Percentiles rank a stretch among this genome's conserved stretches.
These are phyloP conservation scores for Nemania sp. DNA, from an alignment of 2,329 filamentous ascomycete species.

Conservation along the genomic window DNA sequence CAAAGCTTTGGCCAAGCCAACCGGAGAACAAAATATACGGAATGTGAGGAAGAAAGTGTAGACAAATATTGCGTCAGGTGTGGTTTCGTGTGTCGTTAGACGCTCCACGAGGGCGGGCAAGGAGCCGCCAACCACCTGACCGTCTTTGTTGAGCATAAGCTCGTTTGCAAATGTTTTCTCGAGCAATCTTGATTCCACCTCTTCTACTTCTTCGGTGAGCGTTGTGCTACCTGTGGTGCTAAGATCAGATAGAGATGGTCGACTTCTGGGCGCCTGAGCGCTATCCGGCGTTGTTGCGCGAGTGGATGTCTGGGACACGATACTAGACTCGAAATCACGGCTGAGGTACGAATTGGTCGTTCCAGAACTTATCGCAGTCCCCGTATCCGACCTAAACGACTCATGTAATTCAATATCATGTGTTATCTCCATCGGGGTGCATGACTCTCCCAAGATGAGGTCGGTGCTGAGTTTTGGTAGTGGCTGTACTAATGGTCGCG, in stretches of 20 bases:
- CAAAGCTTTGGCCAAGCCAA: constrained; percentile 78
- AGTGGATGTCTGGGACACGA: constrained; percentile 81
- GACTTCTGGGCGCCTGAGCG: constrained; percentile 56
- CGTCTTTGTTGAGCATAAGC: constrained; percentile 90
- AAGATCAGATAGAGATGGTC: constrained; percentile 69
- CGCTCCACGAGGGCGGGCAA: constrained; percentile 91
- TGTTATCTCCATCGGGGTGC: constrained; percentile 52
- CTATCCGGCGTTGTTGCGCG: constrained; percentile 84
- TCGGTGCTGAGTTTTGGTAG: constrained; percentile 62
- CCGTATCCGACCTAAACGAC: constrained; percentile 67
- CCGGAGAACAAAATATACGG: constrained; percentile 83
- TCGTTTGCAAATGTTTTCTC: constrained; percentile 92
- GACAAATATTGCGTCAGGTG: constrained; percentile 88
- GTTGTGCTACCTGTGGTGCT: constrained; percentile 69
- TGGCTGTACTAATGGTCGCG: constrained; percentile 56
- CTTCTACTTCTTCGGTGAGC: constrained; percentile 74
- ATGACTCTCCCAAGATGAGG: constrained; percentile 52
- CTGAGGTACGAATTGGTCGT: constrained; percentile 80
- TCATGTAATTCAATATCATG: constrained; percentile 56
- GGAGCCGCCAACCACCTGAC: constrained; percentile 90
- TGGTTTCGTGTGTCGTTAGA: constrained; percentile 89
- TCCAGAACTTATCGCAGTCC: constrained; percentile 75
- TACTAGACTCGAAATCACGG: constrained; percentile 79
- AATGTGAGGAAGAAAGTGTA: constrained; percentile 97
- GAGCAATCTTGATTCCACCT: constrained; percentile 82